A percentile compares a stretch with the other conserved stretches of the same genome.
Conservation (phyloP, 2,329 filamentous ascomycete genomes). For the Thyridium curvatum region DNA sequence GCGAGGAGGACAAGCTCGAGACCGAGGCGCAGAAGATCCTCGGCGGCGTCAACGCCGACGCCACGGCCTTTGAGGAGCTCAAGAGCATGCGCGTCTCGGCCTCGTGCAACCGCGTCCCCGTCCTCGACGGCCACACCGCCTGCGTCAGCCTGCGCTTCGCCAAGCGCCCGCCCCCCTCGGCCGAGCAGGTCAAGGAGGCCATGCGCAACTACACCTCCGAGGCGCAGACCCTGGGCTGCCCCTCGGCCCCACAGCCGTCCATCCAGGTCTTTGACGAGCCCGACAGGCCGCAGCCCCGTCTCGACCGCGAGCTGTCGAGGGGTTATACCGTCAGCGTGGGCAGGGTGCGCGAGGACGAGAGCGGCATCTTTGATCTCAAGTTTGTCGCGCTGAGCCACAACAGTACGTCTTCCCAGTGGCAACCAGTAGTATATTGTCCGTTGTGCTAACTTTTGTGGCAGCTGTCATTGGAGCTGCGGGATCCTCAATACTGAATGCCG, state of each 20-base stretch:
- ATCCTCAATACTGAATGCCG: conserved; percentile 89
- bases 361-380: conserved; percentile 87
- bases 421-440: neutral
- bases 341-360: conserved; percentile 76
- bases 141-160: conserved; percentile 84
- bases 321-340: conserved; percentile 93
- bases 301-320: conserved; percentile 78
- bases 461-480: conserved; percentile 94
- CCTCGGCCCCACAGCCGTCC: conserved; percentile 73
- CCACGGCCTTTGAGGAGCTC: conserved; percentile 73
- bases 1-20: conserved; percentile 95
- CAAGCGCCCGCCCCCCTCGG: conserved; percentile 65
- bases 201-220: conserved; percentile 78
- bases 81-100: conserved; percentile 69
- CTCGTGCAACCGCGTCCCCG: conserved; percentile 89
- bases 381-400: conserved; percentile 89
- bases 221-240: conserved; percentile 76
- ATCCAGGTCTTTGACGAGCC: conserved; percentile 87
- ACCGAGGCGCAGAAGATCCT: conserved; percentile 94
- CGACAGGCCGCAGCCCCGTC: conserved; percentile 83
- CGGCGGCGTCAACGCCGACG: conserved; percentile 63
- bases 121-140: conserved; percentile 92
- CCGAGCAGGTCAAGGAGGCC: conserved; percentile 71
- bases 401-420: conserved; percentile 36
- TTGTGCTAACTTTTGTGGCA: conserved; percentile 21